These are phyloP conservation scores for Malassezia brasiliensis DNA, from an alignment of 1,284 basidiomycete genomes.

Conservation along the genomic window DNA sequence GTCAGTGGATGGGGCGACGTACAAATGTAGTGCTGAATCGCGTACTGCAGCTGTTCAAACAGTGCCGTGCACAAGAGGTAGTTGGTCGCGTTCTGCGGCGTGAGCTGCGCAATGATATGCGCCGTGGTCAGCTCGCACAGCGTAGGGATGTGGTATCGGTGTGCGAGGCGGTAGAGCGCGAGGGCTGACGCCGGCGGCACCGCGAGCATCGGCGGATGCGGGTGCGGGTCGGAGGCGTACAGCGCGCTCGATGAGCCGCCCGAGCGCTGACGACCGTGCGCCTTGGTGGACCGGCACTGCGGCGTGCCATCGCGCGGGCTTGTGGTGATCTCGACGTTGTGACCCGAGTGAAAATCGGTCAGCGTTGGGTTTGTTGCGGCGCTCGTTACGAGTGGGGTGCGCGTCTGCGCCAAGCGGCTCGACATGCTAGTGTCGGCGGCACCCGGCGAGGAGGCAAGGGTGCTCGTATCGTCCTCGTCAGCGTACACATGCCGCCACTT, in stretches of 20 bases:
- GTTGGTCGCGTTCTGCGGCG: constrained; percentile 62
- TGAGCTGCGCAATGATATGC: constrained; percentile 65
- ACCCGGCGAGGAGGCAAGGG: neutral
- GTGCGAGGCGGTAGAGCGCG: constrained; percentile 68
- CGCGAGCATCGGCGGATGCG: constrained; percentile 60
- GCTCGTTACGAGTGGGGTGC: neutral
- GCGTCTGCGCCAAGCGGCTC: neutral
- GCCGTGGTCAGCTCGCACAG: constrained; percentile 62
- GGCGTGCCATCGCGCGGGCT: neutral
- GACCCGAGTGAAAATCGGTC: constrained; percentile 5
- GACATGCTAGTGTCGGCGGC: neutral
- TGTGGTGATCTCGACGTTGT: constrained; percentile 7
- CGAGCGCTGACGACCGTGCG: neutral
- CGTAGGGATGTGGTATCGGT: constrained; percentile 63
- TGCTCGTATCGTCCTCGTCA: neutral
- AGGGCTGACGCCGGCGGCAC: constrained; percentile 52
- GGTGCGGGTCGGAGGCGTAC: constrained; percentile 57
- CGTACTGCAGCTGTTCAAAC: constrained; percentile 31
- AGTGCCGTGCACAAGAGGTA: constrained; percentile 55
- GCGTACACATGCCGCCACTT: constrained; percentile 9
- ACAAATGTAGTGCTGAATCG: constrained; percentile 39
- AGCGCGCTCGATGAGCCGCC: neutral
- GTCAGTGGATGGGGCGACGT: neutral
- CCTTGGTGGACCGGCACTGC: neutral
- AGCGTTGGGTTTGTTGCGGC: constrained; percentile 4